Evolutionary conservation across 2,329 filamentous ascomycete genomes (phyloP), one percentile per base, ranked within the genome.

Genomic region (Scedosporium minutisporum): DNA sequence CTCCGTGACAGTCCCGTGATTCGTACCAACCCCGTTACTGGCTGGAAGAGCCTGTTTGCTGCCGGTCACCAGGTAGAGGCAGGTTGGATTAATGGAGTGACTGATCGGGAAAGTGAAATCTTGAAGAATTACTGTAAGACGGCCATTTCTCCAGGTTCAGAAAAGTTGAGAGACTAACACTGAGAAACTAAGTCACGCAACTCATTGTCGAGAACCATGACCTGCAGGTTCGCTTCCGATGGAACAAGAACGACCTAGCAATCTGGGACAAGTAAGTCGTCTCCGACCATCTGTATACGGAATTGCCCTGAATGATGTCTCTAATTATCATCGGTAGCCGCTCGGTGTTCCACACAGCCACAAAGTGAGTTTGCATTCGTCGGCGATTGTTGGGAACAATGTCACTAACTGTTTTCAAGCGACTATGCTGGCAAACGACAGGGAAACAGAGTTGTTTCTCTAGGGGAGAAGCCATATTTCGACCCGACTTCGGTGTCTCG

Each of bases 1-100:
- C 57, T 69, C 70, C 38, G 68, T 72, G 23, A 68, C 68, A 3
- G 74, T 72, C 82, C 82, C 0, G 78, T 85, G 4, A 71, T 85
- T 23, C 77, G 82, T 51, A 84, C 82, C 9, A 84, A 85, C 68
- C 82, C 82, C 0, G 80, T 85, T 0, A 84, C 81, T 0, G 82
- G 82, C 1, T 85, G 82, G 82, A 83, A 82, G 70, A 77, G 74
- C 46, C 69, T 84, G 42, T 84, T 83, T 65, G 79, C 79, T 2
- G 75, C 82, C 1, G 81, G 80, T 16, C 76, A 77, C 25, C 80
- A 83, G 67, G 78, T 81, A 0, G 70, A 76, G 57, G 76, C 74
- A 74, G 58, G 70, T 74, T 73, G 76, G 63, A 81, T 85, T 71
- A 81, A 84, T 64, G 80, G 75, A 0, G 70, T 85, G 6, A 77